Base-by-base conservation (phyloP, 176 grass and related monocot genomes). In the Avena eriantha region DNA sequence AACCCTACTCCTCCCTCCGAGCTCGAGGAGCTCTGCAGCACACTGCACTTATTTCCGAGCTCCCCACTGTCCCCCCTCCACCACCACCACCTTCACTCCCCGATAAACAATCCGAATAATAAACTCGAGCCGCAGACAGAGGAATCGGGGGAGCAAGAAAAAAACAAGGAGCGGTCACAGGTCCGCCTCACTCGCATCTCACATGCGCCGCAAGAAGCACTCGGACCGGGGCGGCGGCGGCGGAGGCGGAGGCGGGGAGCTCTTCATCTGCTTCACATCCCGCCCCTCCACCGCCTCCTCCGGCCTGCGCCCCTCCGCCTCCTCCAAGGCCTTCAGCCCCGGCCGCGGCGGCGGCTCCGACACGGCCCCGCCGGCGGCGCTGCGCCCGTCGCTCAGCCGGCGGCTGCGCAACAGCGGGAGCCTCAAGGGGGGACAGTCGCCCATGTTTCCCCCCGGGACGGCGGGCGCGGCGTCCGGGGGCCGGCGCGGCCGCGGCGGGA, bases 381-480 rank as follows among this genome's bases (percentile, higher is more conserved):
- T 98, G 17, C 91, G 89, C n/a, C 87, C 88, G 1, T 98, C 94
- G 3, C 87, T 91, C 12, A 98, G 97, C 70, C 88, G 94, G 50
- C 90, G 97, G 21, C 88, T 99, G 50, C 87, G 87, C 47, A 93
- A 73, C 72, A 99, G 97, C 82, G 92, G 97, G 7, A 96, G 92
- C 83, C 76, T 96, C 12, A 99, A 99, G 89, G 97, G 97, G 7
- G 94, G 88, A 10, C 97, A 99, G 82, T 99, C 97, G 18, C 97
- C 97, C 55, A 99, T 99, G 94, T 99, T 99, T 82, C 92, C 92
- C 4, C 46, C 90, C 15, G 92, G 90, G 0, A 84, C 88, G 19
- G 80, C 87, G 5, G 63, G 45, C 45, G 39, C 6, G 24, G 5
- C 5, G 22, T 29, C 72, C 1, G 88, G 82, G 41, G 69, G 88